Conservation (phyloP, 2,329 filamentous ascomycete species). For the Furcasterigmium furcatum region DNA sequence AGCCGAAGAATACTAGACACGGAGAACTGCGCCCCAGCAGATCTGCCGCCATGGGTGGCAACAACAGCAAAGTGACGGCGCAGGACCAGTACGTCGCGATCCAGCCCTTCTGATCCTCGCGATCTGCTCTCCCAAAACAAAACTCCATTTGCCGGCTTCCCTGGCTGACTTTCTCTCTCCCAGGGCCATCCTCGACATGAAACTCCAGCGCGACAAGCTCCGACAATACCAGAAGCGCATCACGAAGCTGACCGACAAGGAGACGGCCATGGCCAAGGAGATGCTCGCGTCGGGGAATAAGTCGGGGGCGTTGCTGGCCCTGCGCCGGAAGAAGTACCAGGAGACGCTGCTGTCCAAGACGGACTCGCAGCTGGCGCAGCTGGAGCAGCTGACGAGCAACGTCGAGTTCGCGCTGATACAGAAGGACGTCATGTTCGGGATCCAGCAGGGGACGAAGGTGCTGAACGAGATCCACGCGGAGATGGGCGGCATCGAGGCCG, state of each 20-base stretch:
- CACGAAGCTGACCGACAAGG: slow-evolving; percentile 77
- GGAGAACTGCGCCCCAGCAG: too few species aligned
- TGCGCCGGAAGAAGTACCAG: slow-evolving; percentile 96
- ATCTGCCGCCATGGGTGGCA: slow-evolving; percentile 46
- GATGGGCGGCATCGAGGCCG: slow-evolving; percentile 91
- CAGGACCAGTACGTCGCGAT: slow-evolving; percentile 74
- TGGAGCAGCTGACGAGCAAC: slow-evolving; percentile 82
- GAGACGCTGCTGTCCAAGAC: slow-evolving; percentile 85
- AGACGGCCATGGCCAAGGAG: slow-evolving; percentile 81
- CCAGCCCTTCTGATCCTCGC: background rate
- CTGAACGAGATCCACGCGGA: slow-evolving; percentile 89
- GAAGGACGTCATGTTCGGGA: slow-evolving; percentile 89
- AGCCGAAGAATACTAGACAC: too few species aligned
- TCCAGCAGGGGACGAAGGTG: slow-evolving; percentile 88
- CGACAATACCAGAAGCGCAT: slow-evolving; percentile 95
- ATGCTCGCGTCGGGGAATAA: slow-evolving; percentile 81
- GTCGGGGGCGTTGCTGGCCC: slow-evolving; percentile 75
- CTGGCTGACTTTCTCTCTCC: slow-evolving; percentile 1
- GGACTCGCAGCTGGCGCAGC: slow-evolving; percentile 87
- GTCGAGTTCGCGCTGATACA: slow-evolving; percentile 97
- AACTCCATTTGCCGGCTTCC: slow-evolving; percentile 8
- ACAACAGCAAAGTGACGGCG: slow-evolving; percentile 54
- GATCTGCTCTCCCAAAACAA: background rate
- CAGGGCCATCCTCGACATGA: slow-evolving; percentile 96
- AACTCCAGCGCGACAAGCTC: slow-evolving; percentile 94